Base-by-base conservation (phyloP, 257 asterid genomes). In the Solanum peruvianum region DNA sequence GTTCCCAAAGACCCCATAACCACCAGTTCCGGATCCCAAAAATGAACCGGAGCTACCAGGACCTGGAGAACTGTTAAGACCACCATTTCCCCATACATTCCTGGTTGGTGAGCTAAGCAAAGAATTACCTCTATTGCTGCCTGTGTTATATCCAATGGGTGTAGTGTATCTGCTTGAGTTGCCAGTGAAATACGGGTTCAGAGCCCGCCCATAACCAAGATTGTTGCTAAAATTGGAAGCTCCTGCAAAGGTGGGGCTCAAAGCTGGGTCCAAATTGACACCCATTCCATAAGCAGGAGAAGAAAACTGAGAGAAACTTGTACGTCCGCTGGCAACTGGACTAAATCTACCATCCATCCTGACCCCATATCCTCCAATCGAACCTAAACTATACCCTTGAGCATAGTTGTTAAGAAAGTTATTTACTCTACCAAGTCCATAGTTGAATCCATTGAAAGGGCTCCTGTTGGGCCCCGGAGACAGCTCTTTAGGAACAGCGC, bases 401-500 rank as follows among this genome's bases (percentile, higher is more conserved):
- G 90, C 90, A 56, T 93, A 93, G 90, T 87, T 93, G 85, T 82
- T 94, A 35, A 94, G 91, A 85, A 93, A 87, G 91, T 89, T 92
- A 88, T 89, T 93, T 86, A 93, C 87, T 86, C 98, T 93, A 60
- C 88, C 89, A 37, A 91, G 90, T 87, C 97, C 95, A 29, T 92
- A 92, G 87, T 91, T 93, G 89, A 89, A 93, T 42, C 94, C 96
- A 42, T 88, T 92, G 64, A 92, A 90, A 35, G 96, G 96, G 85
- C 96, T 90, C 49, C 98, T 90, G 86, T 89, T 92, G 37, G 96
- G 94, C 42, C 94, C 96, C 0, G 94, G 95, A 88, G 98, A 95
- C 45, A 91, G 72, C 87, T 95, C 98, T 92, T 94, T 95, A 0
- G 98, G 98, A 87, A 95, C 96, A 0, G 98, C 98, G 27, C 98